Percentiles rank a stretch among this genome's conserved stretches.
Conservation (phyloP, 148 eudicot genomes). For the Cornus controversa region DNA sequence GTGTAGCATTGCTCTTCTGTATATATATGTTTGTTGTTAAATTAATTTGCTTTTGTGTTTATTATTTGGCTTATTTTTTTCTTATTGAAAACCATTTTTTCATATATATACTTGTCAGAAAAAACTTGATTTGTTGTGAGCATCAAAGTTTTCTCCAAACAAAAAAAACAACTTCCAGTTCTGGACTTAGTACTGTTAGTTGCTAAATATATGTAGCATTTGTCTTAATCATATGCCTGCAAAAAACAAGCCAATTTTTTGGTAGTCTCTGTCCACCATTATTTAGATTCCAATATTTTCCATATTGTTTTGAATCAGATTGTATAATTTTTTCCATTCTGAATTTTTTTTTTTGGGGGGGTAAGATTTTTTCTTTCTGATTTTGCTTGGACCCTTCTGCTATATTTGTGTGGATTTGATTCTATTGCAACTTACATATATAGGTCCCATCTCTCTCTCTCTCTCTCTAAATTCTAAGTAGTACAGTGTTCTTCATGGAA, state of each 20-base stretch:
- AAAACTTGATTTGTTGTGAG: not conserved
- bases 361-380: not conserved
- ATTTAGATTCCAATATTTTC: conserved; percentile 29
- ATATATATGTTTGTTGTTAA: no score
- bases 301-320: conserved; percentile 13
- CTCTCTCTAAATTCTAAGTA: not conserved
- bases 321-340: not conserved
- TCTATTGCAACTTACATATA: conserved; percentile 20
- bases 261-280: conserved; percentile 25
- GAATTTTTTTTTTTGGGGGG: not conserved
- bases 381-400: conserved; percentile 19
- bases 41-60: no score
- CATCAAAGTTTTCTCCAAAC: not conserved
- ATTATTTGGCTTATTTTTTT: no score
- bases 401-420: conserved; percentile 36
- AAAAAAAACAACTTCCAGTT: conserved; percentile 12
- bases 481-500: conserved; percentile 5
- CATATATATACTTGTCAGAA: not conserved
- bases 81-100: not conserved
- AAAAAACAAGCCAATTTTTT: conserved; percentile 10
- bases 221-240: conserved; percentile 15
- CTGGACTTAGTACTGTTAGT: not conserved
- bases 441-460: conserved; percentile 31
- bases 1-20: no score
- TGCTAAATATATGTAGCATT: not conserved